Evolutionary conservation across 257 asterid species (phyloP), one percentile per base, ranked within the genome.

Genomic region (Ilex aquifolium): DNA sequence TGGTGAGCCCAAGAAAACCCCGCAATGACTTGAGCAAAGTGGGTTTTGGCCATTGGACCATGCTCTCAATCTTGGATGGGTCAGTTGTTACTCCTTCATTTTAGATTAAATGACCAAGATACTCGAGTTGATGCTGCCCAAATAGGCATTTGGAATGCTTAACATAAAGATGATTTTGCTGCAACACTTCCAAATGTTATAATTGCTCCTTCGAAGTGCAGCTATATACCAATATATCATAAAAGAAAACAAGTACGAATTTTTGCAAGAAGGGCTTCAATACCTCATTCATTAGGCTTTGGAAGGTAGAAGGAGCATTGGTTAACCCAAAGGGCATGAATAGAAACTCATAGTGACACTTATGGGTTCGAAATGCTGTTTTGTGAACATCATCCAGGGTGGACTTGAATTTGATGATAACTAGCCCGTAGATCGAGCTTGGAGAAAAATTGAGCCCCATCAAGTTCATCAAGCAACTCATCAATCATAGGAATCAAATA

Each of bases 91-190:
- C 52, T 10, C 59, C 50, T n/a, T 53, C 60, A 2, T 7, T 14
- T 1, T 3, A 13, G n/a, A 63, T 32, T 1, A 63, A 6, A 56
- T 63, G 68, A 15, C 68, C 68, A 6, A 53, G 17, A 32, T 63
- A 63, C 10, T 63, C 60, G 36, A 63, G 13, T 8, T 36, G 10
- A 5, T 2, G 17, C 6, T 51, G n/a, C 17, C 50, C 68, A 32
- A 63, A 51, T 8, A 15, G 7, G 51, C 68, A 51, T 16, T 63
- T 63, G 1, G 52, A 32, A 4, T 13, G 11, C 48, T 63, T 63
- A 10, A 32, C 59, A 63, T 10, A 51, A 9, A 63, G 31, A 7
- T 15, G 17, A 17, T 63, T 59, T 15, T 51, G 6, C 12, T 44
- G 6, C 12, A 44, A 44, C 6, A 44, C 12, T 12, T 44, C 12